A percentile compares a stretch with the other conserved stretches of the same genome.
phyloP scores from a whole-genome alignment of 768 basidiomycete genomes.

The Kwoniella heveanensis region DNA sequence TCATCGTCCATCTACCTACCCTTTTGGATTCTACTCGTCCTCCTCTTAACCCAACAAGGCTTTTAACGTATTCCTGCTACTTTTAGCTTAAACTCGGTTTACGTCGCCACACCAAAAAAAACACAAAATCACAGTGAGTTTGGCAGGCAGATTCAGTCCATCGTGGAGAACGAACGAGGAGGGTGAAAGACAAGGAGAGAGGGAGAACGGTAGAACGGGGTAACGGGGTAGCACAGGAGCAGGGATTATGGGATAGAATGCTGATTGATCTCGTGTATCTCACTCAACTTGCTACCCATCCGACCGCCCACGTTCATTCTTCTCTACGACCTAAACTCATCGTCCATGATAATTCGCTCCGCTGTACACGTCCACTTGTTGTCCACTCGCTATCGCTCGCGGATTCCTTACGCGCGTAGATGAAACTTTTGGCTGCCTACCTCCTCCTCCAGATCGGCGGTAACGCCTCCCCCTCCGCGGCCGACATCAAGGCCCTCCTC shows the following conservation, averaged over 20 bases:
- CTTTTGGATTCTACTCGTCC: background rate
- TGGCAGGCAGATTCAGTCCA: background rate
- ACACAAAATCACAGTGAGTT: constrained; percentile 19
- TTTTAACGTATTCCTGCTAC: constrained; percentile 34
- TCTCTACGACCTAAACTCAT: too few species aligned
- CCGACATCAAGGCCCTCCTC: constrained; percentile 85
- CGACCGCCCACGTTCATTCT: too few species aligned
- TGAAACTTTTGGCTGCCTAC: constrained; percentile 78
- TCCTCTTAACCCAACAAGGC: constrained; percentile 16
- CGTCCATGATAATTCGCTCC: too few species aligned
- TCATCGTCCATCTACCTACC: background rate
- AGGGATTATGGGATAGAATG: background rate
- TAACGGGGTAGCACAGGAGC: background rate
- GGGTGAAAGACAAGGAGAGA: background rate
- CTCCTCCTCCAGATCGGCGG: constrained; percentile 95
- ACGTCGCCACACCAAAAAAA: constrained; percentile 18
- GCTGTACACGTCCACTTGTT: too few species aligned
- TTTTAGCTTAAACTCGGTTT: constrained; percentile 36
- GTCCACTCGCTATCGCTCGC: too few species aligned
- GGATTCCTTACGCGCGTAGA: too few species aligned
- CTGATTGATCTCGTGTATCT: too few species aligned
- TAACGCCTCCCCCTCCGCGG: constrained; percentile 80
- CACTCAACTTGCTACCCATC: too few species aligned
- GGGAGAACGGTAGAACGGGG: too few species aligned
- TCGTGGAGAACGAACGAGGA: background rate